A percentile compares a stretch with the other conserved stretches of the same genome.
These are phyloP conservation scores for Agaricus bisporus DNA, from an alignment of 768 basidiomycete species.

Conservation along the genomic window DNA sequence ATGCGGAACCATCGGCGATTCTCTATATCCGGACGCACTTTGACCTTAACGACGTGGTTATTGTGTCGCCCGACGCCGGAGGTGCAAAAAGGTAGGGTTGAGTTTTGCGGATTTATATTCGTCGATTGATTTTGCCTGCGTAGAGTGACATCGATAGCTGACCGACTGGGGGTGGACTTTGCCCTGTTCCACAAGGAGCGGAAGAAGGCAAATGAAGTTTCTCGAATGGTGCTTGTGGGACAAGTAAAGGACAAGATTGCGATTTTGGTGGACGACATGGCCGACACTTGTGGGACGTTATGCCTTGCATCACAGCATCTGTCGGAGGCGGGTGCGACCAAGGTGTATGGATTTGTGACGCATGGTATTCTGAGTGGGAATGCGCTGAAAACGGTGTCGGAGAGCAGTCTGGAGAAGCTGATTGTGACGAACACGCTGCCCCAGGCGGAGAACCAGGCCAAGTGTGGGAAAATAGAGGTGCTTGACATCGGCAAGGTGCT, in stretches of 20 bases:
- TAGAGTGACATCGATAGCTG: slow-evolving; percentile 96
- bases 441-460: slow-evolving; percentile 68
- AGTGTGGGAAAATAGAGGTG: slow-evolving; percentile 80
- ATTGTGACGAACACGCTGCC: slow-evolving; percentile 99
- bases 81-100: slow-evolving; percentile 85
- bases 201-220: slow-evolving; percentile 92
- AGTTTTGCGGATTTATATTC: background rate
- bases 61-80: slow-evolving; percentile 97
- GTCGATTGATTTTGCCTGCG: slow-evolving; percentile 10
- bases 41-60: slow-evolving; percentile 77
- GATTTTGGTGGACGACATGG: slow-evolving; percentile 98
- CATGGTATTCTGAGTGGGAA: slow-evolving; percentile 94
- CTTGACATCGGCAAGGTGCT: slow-evolving; percentile 93
- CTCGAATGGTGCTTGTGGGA: slow-evolving; percentile 93
- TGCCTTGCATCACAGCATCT: slow-evolving; percentile 87
- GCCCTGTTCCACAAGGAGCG: slow-evolving; percentile 99
- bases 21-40: slow-evolving; percentile 93
- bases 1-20: slow-evolving; percentile 92
- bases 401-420: slow-evolving; percentile 81
- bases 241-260: slow-evolving; percentile 89
- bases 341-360: slow-evolving; percentile 89
- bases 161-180: slow-evolving; percentile 94
- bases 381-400: slow-evolving; percentile 68
- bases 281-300: slow-evolving; percentile 93
- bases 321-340: slow-evolving; percentile 79